Evolutionary conservation across 306 rosid genomes (phyloP), one percentile per base, ranked within the genome.

Genomic region (Clitoria ternatea): DNA sequence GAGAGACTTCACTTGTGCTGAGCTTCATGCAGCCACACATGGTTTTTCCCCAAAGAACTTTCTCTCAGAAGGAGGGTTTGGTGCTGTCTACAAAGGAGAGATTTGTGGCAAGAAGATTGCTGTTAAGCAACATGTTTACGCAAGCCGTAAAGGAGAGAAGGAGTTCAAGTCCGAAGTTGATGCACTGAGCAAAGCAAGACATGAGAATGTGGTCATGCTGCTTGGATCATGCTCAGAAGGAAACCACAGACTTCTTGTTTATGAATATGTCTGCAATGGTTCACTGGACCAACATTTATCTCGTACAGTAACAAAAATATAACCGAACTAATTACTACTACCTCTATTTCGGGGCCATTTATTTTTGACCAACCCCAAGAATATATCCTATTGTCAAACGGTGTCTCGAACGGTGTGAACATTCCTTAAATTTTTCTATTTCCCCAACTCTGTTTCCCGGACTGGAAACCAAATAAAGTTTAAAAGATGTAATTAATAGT

Each of bases 31-130:
- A 32, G 89, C 92, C 40, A 91, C 97, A 26, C 27, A 53, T 4
- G 79, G 88, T 1, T 86, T 91, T 73, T 82, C 92, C 2, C 2
- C 2, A 0, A 72, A 30, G 39, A 86, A 86, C 40, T 91, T 44
- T 75, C 50, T 91, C 1, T 88, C 96, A 13, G 96, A 91, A 86
- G 97, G 97, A n/a, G 97, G 97, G 22, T 88, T 86, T 72, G 96
- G 97, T 61, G 74, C 83, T 23, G 97, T 88, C 19, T 91, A 45
- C 55, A 85, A 10, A 66, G 96, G 96, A 8, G 65, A 48, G 65
- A 42, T 86, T 1, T 2, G 60, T 30, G 96, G 91, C 23, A 2
- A 83, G 7, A 83, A 75, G 61, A 83, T 91, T 74, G 96, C 92
- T 30, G 96, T 91, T 32, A 91, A 91, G 76, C 89, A 76, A 64